Evolutionary conservation across 2,329 filamentous ascomycete species (phyloP).

Genomic region (Calonectria ilicicola): DNA sequence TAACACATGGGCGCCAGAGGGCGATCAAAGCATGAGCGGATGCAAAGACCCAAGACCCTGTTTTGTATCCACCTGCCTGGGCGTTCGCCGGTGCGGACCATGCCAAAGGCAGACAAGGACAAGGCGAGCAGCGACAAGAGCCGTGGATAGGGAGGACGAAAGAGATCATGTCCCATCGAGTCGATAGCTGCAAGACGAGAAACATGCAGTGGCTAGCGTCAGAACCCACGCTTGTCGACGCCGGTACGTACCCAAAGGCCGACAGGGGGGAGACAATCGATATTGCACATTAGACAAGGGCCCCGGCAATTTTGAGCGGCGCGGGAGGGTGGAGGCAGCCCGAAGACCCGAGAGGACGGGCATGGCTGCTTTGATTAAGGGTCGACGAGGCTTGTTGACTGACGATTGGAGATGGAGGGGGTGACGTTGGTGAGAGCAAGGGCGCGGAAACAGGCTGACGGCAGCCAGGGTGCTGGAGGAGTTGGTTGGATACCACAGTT

Average conservation of each 20-base stretch:
- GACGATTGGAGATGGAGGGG: constrained; percentile 33
- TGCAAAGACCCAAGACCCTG: constrained; percentile 36
- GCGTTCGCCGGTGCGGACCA: constrained; percentile 33
- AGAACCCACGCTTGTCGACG: constrained; percentile 18
- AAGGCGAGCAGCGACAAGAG: constrained; percentile 34
- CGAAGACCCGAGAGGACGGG: constrained; percentile 40
- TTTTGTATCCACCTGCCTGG: constrained; percentile 38
- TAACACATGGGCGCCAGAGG: constrained; percentile 33
- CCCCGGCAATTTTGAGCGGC: constrained; percentile 30
- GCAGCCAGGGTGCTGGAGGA: constrained; percentile 20
- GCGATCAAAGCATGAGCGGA: constrained; percentile 42
- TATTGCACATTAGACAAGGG: constrained; percentile 31
- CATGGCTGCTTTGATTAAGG: constrained; percentile 46
- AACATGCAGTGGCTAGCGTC: constrained; percentile 23
- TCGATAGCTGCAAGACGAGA: constrained; percentile 35
- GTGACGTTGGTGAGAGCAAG: constrained; percentile 14
- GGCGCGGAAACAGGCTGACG: constrained; percentile 25
- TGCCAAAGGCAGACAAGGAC: constrained; percentile 35
- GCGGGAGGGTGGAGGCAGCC: constrained; percentile 41
- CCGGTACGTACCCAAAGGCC: constrained; percentile 27
- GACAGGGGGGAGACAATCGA: constrained; percentile 23
- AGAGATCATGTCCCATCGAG: constrained; percentile 1
- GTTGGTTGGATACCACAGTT: constrained; percentile 10
- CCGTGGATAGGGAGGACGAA: constrained; percentile 28
- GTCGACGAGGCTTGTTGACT: constrained; percentile 44